A percentile compares a stretch with the other conserved stretches of the same genome.
These are phyloP conservation scores for Citrus medica DNA, from an alignment of 345 rosid genomes.

Conservation along the genomic window DNA sequence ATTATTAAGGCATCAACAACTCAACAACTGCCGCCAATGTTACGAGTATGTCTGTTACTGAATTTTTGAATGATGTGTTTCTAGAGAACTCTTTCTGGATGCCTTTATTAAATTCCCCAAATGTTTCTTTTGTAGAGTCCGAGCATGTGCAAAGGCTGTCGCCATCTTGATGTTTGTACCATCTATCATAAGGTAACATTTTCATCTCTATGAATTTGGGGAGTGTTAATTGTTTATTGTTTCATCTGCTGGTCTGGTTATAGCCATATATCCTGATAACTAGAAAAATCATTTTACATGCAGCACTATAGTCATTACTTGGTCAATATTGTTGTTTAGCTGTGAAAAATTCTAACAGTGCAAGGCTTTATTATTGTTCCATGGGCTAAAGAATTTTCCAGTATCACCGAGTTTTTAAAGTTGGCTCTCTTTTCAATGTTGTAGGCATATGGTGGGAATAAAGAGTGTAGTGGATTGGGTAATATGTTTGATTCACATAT, in stretches of 20 bases:
- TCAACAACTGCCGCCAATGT: conserved; percentile 85
- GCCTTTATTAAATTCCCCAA: conserved; percentile 4
- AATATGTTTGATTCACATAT: conserved; percentile 66
- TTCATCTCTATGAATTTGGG: conserved; percentile 11
- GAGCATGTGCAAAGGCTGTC: conserved; percentile 79
- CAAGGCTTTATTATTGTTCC: background rate
- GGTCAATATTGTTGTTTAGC: background rate
- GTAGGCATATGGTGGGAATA: conserved; percentile 89
- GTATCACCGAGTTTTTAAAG: background rate
- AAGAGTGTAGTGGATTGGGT: conserved; percentile 76
- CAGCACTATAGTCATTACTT: background rate
- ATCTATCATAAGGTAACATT: conserved; percentile 84
- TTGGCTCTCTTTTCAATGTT: conserved; percentile 18
- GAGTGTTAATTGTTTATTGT: background rate
- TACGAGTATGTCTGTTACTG: conserved; percentile 49
- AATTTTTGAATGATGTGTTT: conserved; percentile 4
- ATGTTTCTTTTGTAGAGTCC: conserved; percentile 52
- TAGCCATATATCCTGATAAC: background rate
- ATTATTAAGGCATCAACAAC: conserved; percentile 67
- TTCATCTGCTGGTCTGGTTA: background rate
- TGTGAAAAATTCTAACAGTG: background rate
- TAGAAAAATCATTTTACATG: background rate
- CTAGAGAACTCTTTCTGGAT: conserved; percentile 6
- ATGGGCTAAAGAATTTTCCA: background rate
- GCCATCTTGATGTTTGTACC: conserved; percentile 84